Conservation (phyloP, 768 basidiomycete species). For the Tulasnella sp. region DNA sequence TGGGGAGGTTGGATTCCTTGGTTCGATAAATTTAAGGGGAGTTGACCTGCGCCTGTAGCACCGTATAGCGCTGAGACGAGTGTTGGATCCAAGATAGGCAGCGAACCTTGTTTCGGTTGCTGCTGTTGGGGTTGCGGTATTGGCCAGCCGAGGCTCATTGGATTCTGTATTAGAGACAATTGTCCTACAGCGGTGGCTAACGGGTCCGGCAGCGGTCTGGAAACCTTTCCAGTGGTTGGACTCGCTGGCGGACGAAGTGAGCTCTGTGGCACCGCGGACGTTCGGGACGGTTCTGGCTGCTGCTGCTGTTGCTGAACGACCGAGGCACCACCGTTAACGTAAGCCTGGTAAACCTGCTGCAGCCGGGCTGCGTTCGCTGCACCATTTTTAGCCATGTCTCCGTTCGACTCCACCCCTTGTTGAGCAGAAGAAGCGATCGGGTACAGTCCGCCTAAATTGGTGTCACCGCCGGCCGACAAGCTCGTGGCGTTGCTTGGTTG, state of each 20-base stretch:
- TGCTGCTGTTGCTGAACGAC: not conserved
- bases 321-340: not conserved
- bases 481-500: not conserved
- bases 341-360: not conserved
- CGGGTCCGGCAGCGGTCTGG: not conserved
- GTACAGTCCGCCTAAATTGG: not conserved
- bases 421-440: not conserved
- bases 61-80: not conserved
- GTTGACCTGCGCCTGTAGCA: not conserved
- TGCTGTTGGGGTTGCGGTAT: not conserved
- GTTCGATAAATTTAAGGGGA: not conserved
- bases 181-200: not conserved
- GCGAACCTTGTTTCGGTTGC: not conserved
- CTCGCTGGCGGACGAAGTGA: not conserved
- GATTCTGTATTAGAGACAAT: constrained; percentile 1
- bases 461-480: not conserved
- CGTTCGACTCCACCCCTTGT: not conserved
- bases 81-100: not conserved
- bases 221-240: not conserved
- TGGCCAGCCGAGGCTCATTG: not conserved
- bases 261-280: not conserved
- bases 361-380: not conserved
- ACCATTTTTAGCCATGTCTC: not conserved
- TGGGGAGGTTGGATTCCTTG: not conserved
- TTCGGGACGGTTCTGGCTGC: not conserved